phyloP scores from a whole-genome alignment of 495 filamentous ascomycete species.

The Talaromyces nanjingensis region DNA sequence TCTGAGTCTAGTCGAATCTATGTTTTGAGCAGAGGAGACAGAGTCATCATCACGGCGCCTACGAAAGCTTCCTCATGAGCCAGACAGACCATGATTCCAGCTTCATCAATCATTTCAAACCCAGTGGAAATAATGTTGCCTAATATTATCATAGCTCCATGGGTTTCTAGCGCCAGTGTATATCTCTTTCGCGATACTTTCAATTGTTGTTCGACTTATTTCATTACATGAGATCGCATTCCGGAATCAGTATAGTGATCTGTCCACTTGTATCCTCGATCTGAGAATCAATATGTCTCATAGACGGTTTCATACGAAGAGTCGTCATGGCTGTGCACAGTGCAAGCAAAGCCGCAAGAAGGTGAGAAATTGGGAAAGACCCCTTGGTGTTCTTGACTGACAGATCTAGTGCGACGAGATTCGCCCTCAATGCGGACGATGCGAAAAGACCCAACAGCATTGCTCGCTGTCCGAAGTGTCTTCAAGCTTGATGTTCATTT shows the following conservation, averaged over 20 bases:
- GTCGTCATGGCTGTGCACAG: slow-evolving; percentile 27
- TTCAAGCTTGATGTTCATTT: slow-evolving; percentile 4
- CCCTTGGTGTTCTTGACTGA: background rate
- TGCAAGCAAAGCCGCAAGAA: slow-evolving; percentile 24
- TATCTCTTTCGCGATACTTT: background rate
- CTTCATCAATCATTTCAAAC: background rate
- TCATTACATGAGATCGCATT: background rate
- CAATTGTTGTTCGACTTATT: background rate
- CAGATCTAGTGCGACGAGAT: slow-evolving; percentile 5
- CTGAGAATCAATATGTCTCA: slow-evolving; percentile 23
- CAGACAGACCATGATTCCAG: background rate
- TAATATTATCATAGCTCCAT: background rate
- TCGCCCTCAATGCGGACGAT: slow-evolving; percentile 4
- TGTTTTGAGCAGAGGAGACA: background rate
- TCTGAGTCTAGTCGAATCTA: background rate
- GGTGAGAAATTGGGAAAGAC: background rate
- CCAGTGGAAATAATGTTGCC: background rate
- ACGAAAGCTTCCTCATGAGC: too few relatives aligned
- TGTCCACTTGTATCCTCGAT: background rate
- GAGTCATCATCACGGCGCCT: background rate
- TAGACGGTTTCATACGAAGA: slow-evolving; percentile 28
- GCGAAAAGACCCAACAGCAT: background rate
- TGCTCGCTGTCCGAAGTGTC: background rate
- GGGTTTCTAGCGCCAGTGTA: background rate
- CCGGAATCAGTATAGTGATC: background rate